Evolutionary conservation across 1,284 basidiomycete genomes (phyloP).

Genomic region (Peniophora sp.): DNA sequence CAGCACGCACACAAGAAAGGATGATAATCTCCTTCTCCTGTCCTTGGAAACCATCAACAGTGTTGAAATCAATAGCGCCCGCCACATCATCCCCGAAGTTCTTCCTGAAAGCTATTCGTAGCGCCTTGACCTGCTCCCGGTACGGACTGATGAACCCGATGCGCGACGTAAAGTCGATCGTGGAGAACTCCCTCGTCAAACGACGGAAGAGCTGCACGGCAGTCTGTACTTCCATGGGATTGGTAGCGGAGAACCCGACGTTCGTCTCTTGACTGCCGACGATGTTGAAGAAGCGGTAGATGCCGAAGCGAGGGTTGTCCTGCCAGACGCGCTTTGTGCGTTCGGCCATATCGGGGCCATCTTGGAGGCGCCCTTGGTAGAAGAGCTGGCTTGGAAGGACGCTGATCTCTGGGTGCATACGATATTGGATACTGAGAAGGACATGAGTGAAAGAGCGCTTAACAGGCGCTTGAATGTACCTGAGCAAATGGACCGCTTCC

Average conservation of each 20-base stretch:
- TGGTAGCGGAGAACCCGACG: constrained; percentile 69
- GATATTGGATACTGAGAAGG: constrained; percentile 84
- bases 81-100: constrained; percentile 72
- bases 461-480: constrained; percentile 39
- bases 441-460: background rate
- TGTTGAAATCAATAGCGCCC: constrained; percentile 86
- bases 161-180: constrained; percentile 63
- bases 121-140: constrained; percentile 79
- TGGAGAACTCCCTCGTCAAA: constrained; percentile 59
- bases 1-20: constrained; percentile 87
- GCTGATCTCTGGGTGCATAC: constrained; percentile 98
- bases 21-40: constrained; percentile 98
- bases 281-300: constrained; percentile 89
- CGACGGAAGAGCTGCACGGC: constrained; percentile 78
- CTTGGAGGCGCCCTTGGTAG: constrained; percentile 75
- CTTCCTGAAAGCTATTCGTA: constrained; percentile 65
- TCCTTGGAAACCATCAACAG: constrained; percentile 97
- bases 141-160: constrained; percentile 96
- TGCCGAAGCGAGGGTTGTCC: constrained; percentile 67
- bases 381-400: constrained; percentile 85
- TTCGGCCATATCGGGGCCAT: constrained; percentile 84
- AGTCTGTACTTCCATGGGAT: constrained; percentile 68
- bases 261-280: constrained; percentile 45
- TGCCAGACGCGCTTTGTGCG: constrained; percentile 92
- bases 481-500: constrained; percentile 84